Conservation (phyloP, 2,329 filamentous ascomycete genomes). For the Penicillium sp. region DNA sequence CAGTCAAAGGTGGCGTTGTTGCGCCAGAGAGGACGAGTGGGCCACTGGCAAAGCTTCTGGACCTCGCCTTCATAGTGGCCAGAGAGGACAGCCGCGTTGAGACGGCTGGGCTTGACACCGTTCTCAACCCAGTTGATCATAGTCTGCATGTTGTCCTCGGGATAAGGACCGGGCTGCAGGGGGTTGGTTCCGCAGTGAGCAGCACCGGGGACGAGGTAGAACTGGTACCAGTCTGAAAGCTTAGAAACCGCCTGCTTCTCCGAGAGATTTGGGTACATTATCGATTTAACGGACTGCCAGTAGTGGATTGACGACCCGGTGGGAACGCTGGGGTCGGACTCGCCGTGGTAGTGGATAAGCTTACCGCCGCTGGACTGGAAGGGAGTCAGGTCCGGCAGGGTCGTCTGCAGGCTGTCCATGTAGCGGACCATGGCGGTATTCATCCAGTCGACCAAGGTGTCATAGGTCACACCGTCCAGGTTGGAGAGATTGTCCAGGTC, state of each 20-base stretch:
- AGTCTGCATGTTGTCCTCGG: conserved; percentile 46
- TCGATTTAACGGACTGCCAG: conserved; percentile 52
- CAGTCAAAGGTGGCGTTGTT: conserved; percentile 37
- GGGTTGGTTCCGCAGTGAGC: conserved; percentile 52
- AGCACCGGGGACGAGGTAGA: conserved; percentile 56
- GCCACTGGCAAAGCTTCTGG: conserved; percentile 38
- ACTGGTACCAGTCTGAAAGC: conserved; percentile 54
- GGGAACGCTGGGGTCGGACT: conserved; percentile 55
- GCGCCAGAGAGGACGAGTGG: conserved; percentile 32
- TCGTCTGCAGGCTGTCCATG: conserved; percentile 54
- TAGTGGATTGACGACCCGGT: conserved; percentile 56
- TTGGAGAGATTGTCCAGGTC: conserved; percentile 41
- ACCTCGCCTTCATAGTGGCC: conserved; percentile 32
- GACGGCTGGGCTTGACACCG: conserved; percentile 43
- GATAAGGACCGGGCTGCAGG: conserved; percentile 47
- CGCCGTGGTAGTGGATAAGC: conserved; percentile 59
- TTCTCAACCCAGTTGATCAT: conserved; percentile 56
- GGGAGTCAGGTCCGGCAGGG: conserved; percentile 51
- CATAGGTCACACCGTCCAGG: conserved; percentile 54
- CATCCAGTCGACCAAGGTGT: conserved; percentile 58
- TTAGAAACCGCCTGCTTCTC: conserved; percentile 42
- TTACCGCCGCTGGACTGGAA: conserved; percentile 55
- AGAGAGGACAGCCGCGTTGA: conserved; percentile 43
- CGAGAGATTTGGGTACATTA: conserved; percentile 48
- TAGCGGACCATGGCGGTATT: conserved; percentile 49